These are phyloP conservation scores for Penicillium sp. DNA, from an alignment of 2,329 filamentous ascomycete genomes.

Conservation along the genomic window DNA sequence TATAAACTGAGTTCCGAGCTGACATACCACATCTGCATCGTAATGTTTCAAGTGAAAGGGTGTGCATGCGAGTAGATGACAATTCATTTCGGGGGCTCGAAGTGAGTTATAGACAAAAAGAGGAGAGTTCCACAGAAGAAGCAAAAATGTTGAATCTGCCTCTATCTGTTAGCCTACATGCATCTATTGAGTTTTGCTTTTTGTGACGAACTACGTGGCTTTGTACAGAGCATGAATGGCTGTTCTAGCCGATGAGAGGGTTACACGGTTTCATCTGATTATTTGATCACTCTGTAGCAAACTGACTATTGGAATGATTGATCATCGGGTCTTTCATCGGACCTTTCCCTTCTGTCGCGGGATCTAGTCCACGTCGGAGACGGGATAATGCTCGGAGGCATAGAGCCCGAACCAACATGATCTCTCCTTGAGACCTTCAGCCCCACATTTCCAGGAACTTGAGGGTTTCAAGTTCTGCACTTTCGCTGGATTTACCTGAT, in stretches of 20 bases:
- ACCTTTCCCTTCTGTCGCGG: not conserved
- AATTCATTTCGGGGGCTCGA: not conserved
- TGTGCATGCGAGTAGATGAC: not conserved
- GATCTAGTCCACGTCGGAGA: not conserved
- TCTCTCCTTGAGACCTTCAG: not conserved
- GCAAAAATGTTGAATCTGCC: not conserved
- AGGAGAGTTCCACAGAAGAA: not conserved
- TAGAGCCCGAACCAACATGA: not conserved
- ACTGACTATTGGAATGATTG: not conserved
- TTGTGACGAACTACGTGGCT: not conserved
- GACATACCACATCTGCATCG: not conserved
- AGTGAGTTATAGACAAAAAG: not conserved
- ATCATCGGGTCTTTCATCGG: not conserved
- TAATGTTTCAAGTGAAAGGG: not conserved
- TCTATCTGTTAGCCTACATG: not conserved
- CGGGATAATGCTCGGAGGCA: not conserved
- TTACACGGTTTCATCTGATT: not conserved
- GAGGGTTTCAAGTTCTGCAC: not conserved
- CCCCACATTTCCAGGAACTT: not conserved
- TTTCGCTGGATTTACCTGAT: not conserved
- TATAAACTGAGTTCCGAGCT: not conserved
- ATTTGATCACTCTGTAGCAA: not conserved
- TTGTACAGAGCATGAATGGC: not conserved
- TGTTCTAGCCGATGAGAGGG: not conserved
- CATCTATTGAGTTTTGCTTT: constrained; percentile 1